Conservation (phyloP, 2,329 filamentous ascomycete genomes). For the Raffaelea arxii region DNA sequence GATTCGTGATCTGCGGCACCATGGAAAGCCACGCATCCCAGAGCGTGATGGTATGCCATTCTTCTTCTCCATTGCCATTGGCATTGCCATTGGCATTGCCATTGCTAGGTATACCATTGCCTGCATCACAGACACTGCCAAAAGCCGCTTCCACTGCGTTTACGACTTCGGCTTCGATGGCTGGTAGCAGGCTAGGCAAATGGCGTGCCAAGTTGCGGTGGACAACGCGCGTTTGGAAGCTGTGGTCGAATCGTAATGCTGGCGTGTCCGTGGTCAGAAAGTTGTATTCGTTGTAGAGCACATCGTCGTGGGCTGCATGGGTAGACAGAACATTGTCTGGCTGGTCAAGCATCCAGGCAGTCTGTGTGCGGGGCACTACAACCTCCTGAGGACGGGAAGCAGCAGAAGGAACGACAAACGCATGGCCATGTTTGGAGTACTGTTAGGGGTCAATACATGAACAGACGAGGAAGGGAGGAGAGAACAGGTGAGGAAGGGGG, state of each 20-base stretch:
- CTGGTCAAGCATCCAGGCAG: slow-evolving; percentile 36
- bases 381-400: slow-evolving; percentile 31
- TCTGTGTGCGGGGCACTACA: slow-evolving; percentile 32
- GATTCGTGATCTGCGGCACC: slow-evolving; percentile 32
- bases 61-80: neutral
- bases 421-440: slow-evolving; percentile 29
- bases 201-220: slow-evolving; percentile 34
- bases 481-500: neutral
- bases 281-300: slow-evolving; percentile 30
- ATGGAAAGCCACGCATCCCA: slow-evolving; percentile 34
- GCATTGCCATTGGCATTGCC: neutral
- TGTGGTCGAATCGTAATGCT: slow-evolving; percentile 14
- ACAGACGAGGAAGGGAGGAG: neutral
- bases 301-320: slow-evolving; percentile 33
- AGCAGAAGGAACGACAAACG: slow-evolving; percentile 32
- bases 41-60: slow-evolving; percentile 29
- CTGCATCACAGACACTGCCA: too few species aligned
- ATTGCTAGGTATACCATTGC: too few species aligned
- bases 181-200: slow-evolving; percentile 26
- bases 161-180: slow-evolving; percentile 29
- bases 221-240: slow-evolving; percentile 30
- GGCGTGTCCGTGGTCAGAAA: slow-evolving; percentile 22
- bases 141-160: slow-evolving; percentile 25
- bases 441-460: slow-evolving; percentile 11
- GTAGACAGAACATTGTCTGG: slow-evolving; percentile 33